These are phyloP conservation scores for Polychytrium aggregatum DNA, from an alignment of 192 early-diverging fungal species.

Conservation along the genomic window DNA sequence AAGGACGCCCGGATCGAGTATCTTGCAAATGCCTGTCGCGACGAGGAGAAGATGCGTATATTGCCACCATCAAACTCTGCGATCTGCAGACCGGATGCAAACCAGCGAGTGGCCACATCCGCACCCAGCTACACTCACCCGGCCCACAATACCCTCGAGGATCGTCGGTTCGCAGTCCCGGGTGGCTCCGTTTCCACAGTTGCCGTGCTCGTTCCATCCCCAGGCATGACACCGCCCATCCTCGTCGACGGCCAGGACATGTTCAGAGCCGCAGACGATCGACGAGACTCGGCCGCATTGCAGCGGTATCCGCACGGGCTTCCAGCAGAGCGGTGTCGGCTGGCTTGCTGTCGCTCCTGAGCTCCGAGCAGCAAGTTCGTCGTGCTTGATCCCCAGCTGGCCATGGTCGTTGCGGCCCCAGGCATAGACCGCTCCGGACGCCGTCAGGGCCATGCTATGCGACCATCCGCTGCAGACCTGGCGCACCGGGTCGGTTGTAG, in stretches of 20 bases:
- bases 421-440: conserved; percentile 21
- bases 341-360: neutral
- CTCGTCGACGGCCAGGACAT: conserved; percentile 40
- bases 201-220: conserved; percentile 97
- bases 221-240: conserved; percentile 45
- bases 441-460: conserved; percentile 24
- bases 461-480: conserved; percentile 51
- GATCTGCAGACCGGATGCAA: too few relatives aligned
- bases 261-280: conserved; percentile 70
- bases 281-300: too few relatives aligned
- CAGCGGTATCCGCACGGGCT: conserved; percentile 4
- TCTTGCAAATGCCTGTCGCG: too few relatives aligned
- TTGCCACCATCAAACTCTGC: too few relatives aligned
- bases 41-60: too few relatives aligned
- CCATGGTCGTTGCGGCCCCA: conserved; percentile 74
- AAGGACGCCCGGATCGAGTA: too few relatives aligned
- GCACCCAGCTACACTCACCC: conserved; percentile 9
- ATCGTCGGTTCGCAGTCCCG: conserved; percentile 3
- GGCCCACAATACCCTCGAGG: neutral
- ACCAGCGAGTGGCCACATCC: conserved; percentile 24
- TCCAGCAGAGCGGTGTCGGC: neutral
- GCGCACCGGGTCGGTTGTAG: too few relatives aligned
- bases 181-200: conserved; percentile 48
- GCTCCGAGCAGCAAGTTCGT: neutral
- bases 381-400: conserved; percentile 37